Percentiles rank a stretch among this genome's conserved stretches.
Conservation (phyloP, 2,329 filamentous ascomycete genomes). For the Fusarium liriodendri region DNA sequence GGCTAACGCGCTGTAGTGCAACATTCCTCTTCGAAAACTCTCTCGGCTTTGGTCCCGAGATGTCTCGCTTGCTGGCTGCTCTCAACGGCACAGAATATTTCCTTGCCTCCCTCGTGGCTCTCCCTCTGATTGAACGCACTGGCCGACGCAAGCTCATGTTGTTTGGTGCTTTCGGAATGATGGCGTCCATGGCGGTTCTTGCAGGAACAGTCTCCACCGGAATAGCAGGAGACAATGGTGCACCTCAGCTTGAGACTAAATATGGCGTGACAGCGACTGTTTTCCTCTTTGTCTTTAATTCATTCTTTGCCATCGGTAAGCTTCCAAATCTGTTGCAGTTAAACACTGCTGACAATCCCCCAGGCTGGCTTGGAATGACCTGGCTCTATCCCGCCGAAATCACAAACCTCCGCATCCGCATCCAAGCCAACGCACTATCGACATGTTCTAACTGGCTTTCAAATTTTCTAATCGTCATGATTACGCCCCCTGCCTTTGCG, state of each 20-base stretch:
- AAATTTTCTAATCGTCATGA: constrained; percentile 80
- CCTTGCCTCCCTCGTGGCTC: constrained; percentile 51
- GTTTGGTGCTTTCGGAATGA: constrained; percentile 73
- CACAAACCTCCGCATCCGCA: constrained; percentile 68
- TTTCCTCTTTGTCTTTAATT: constrained; percentile 72
- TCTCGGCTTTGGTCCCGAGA: constrained; percentile 57
- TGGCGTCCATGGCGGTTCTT: constrained; percentile 70
- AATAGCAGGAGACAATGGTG: constrained; percentile 43
- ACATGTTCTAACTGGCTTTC: constrained; percentile 71
- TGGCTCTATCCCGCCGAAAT: constrained; percentile 72
- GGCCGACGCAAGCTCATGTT: constrained; percentile 73
- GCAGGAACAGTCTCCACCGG: constrained; percentile 48
- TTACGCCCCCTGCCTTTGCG: constrained; percentile 77
- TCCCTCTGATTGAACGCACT: constrained; percentile 60
- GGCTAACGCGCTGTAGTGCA: neutral
- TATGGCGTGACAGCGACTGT: constrained; percentile 49
- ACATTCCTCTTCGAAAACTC: constrained; percentile 51
- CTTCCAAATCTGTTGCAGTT: constrained; percentile 9
- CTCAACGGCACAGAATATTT: constrained; percentile 60
- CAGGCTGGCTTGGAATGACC: constrained; percentile 66
- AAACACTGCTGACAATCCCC: neutral
- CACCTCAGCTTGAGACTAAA: constrained; percentile 39
- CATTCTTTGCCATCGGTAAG: constrained; percentile 61
- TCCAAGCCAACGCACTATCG: constrained; percentile 66
- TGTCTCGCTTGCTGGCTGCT: constrained; percentile 66